Conservation (phyloP, 208 protist species). For the Trichomonas tenax region DNA sequence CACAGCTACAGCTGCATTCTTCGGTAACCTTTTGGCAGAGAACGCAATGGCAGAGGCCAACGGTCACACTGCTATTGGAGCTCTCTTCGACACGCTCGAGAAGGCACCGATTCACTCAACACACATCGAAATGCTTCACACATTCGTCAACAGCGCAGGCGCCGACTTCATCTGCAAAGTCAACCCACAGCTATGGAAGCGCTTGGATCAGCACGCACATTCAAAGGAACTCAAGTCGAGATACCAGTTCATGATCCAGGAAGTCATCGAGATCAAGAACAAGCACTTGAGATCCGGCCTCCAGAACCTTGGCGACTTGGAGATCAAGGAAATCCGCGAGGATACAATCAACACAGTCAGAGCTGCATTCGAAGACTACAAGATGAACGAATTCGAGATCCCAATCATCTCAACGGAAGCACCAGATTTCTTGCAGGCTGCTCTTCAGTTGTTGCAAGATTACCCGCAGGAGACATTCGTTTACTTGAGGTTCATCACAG, state of each 20-base stretch:
- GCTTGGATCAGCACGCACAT: not conserved
- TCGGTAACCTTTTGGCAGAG: not conserved
- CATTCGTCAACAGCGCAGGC: not conserved
- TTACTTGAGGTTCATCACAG: not conserved
- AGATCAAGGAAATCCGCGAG: not conserved
- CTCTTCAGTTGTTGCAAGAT: not conserved
- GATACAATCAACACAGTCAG: not conserved
- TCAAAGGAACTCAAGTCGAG: not conserved
- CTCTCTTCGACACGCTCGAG: not conserved
- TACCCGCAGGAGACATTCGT: not conserved
- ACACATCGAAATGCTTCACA: not conserved
- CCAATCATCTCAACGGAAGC: not conserved
- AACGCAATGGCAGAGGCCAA: not conserved
- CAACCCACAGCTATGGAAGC: not conserved
- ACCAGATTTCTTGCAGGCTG: not conserved
- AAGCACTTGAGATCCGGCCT: not conserved
- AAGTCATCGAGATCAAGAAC: not conserved
- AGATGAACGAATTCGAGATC: not conserved
- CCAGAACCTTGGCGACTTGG: not conserved
- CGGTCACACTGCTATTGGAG: not conserved
- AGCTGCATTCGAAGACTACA: not conserved
- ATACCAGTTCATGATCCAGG: not conserved
- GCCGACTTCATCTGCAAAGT: not conserved
- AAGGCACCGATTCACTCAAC: not conserved
- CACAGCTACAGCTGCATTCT: not conserved